Base-by-base conservation (phyloP, 2,329 filamentous ascomycete genomes). In the Beauveria medogensis region DNA sequence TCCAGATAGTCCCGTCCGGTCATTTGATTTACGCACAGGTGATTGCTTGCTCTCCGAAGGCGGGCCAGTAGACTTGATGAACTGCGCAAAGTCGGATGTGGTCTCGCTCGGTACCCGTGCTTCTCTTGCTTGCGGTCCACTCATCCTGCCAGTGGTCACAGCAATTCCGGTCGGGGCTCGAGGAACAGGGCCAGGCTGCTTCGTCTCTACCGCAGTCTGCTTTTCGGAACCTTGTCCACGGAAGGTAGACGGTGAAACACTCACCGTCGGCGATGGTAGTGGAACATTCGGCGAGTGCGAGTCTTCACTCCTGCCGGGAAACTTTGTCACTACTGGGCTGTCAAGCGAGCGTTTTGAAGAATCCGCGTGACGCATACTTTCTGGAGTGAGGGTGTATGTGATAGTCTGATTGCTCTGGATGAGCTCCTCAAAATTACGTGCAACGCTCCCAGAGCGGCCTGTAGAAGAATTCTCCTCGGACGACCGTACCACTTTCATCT, bases 361-460 rank as follows among this genome's bases (percentile, higher is more conserved):
- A 72, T 90, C 86, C 67, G 90, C 86, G 65, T 90, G 83, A 63
- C 89, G 86, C 82, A 93, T 90, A 66, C 82, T 90, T 69, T 89
- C 86, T 0, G 90, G 90, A 0, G 90, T 94, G 30, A 93, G 78
- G 2, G 90, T 93, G 71, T 89, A 93, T 67, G 90, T 90, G 48
- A 93, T 86, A 1, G 90, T 93, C 69, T 92, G 85, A 67, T 91
- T 88, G 71, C 90, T 92, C 61, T 90, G 85, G 64, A 94, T 92
- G 55, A 93, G 78, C 66, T 92, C 82, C 69, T 94, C 90, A 68
- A 94, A 88, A 66, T 89, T 85, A 52, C 82, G 84, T 10, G 84
- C 82, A 54, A 87, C 83, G 62, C 87, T 83, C 51, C 84, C 82
- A 7, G 77, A 74, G 6, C 75, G 77, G 61, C 69, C 78, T 20